These are phyloP conservation scores for Myxozyma melibiosi DNA, from an alignment of 805 yeast species.

Conservation along the genomic window DNA sequence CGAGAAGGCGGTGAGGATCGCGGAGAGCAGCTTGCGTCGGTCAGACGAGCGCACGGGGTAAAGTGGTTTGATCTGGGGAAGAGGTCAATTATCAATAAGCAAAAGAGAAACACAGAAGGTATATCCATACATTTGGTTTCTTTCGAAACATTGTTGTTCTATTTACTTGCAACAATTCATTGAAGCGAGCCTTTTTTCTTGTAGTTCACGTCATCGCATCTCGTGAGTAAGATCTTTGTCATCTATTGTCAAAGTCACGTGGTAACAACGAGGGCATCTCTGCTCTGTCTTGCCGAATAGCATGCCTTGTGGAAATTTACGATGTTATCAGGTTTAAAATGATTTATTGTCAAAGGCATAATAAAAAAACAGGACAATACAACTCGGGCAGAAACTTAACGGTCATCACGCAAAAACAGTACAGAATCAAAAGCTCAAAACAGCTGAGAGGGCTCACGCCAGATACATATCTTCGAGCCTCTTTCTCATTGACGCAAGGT, in stretches of 20 bases:
- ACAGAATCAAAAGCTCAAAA: background rate
- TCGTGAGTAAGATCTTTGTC: background rate
- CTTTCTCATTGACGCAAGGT: no score
- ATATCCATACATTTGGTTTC: conserved; percentile 46
- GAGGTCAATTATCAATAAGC: background rate
- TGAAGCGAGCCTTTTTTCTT: no score
- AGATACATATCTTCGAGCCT: no score
- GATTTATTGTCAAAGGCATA: background rate
- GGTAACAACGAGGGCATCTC: background rate
- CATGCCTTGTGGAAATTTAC: background rate
- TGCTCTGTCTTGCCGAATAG: background rate
- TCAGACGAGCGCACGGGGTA: conserved; percentile 84
- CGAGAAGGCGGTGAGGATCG: conserved; percentile 49
- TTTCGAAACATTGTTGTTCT: conserved; percentile 54
- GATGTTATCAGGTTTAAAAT: background rate
- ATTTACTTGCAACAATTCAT: background rate
- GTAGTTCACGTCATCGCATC: background rate
- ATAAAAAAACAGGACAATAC: background rate
- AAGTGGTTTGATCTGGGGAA: conserved; percentile 67
- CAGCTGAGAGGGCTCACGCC: background rate
- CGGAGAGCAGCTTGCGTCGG: conserved; percentile 55
- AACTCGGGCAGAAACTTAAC: background rate
- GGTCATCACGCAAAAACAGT: background rate
- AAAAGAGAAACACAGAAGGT: background rate
- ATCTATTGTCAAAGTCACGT: background rate